Percentiles rank a stretch among this genome's conserved stretches.
Conservation (phyloP, 805 yeast species). For the Debaryomyces prosopidis region DNA sequence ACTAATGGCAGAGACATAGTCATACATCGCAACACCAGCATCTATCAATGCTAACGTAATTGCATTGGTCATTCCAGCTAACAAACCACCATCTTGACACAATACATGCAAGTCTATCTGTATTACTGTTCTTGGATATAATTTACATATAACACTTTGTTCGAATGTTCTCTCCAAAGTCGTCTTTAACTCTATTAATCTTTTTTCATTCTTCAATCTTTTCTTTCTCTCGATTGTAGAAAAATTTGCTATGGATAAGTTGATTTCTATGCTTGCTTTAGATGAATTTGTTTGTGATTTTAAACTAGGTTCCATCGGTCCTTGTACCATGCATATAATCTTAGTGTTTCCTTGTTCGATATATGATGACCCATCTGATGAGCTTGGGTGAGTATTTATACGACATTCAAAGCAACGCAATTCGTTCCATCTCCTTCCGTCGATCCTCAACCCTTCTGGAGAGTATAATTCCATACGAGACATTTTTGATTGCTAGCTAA, state of each 20-base stretch:
- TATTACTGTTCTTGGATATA: constrained; percentile 85
- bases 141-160: constrained; percentile 68
- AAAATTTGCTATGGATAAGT: constrained; percentile 76
- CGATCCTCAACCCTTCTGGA: constrained; percentile 91
- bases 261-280: constrained; percentile 61
- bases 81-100: constrained; percentile 86
- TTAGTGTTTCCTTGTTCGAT: constrained; percentile 92
- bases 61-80: constrained; percentile 80
- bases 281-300: constrained; percentile 52
- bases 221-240: constrained; percentile 75
- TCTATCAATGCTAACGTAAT: constrained; percentile 87
- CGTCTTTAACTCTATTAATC: constrained; percentile 66
- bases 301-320: constrained; percentile 81
- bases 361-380: constrained; percentile 90
- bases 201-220: constrained; percentile 64
- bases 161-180: constrained; percentile 69
- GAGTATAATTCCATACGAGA: constrained; percentile 82
- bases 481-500: constrained; percentile 30
- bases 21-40: constrained; percentile 94
- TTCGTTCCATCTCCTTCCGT: constrained; percentile 96
- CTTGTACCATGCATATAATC: constrained; percentile 79
- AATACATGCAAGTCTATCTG: constrained; percentile 73
- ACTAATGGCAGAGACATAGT: constrained; percentile 77
- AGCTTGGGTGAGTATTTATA: constrained; percentile 83
- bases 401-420: constrained; percentile 77